phyloP scores from a whole-genome alignment of 2,329 filamentous ascomycete species.

The Chaetomiaceae sp. region DNA sequence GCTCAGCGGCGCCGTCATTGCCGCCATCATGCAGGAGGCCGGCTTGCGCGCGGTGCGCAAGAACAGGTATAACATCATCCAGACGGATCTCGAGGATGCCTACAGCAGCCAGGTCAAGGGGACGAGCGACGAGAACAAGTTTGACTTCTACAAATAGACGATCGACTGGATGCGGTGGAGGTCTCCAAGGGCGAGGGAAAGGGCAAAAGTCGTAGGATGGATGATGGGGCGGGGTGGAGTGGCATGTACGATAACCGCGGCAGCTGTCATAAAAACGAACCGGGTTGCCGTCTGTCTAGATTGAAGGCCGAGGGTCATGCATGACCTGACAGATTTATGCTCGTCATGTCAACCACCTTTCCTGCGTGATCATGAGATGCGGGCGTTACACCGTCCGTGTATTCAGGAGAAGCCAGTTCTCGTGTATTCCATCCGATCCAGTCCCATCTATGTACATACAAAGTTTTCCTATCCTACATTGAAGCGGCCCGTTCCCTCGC shows the following conservation, averaged over 20 bases:
- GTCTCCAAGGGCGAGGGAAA: too few relatives aligned
- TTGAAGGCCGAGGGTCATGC: not conserved
- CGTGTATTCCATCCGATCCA: too few relatives aligned
- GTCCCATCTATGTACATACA: not conserved
- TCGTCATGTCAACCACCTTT: too few relatives aligned
- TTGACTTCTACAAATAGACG: conserved; percentile 83
- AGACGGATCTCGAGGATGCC: conserved; percentile 91
- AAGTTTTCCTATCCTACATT: not conserved
- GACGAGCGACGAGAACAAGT: conserved; percentile 62
- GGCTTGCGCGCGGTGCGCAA: conserved; percentile 90
- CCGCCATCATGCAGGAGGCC: conserved; percentile 98
- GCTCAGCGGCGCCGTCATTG: conserved; percentile 89
- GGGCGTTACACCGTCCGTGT: too few relatives aligned
- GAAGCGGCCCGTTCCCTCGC: not conserved
- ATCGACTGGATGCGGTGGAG: too few relatives aligned
- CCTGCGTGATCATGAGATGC: too few relatives aligned
- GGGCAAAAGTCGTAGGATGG: too few relatives aligned
- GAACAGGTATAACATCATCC: conserved; percentile 99
- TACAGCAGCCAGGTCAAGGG: conserved; percentile 97
- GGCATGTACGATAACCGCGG: conserved; percentile 3
- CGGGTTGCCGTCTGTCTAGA: not conserved
- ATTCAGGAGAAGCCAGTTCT: too few relatives aligned
- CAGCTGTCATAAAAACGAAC: conserved; percentile 6
- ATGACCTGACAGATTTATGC: too few relatives aligned
- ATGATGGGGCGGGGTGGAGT: not conserved